Evolutionary conservation across 352 stramenopile genomes (phyloP).

Genomic region (Phytophthora aleatoria): DNA sequence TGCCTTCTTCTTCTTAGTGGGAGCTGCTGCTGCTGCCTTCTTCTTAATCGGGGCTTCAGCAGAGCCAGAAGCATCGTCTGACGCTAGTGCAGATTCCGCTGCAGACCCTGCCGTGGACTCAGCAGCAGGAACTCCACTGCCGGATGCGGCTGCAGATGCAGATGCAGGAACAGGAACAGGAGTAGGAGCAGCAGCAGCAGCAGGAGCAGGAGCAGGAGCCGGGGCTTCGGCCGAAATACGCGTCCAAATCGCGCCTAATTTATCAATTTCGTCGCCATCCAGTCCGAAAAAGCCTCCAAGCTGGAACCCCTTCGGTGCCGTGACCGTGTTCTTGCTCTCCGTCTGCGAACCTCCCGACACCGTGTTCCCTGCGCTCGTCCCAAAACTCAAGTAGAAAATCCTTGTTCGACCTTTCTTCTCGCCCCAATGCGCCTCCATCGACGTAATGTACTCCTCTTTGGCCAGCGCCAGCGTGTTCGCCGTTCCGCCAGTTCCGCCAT

Average conservation of each 20-base stretch:
- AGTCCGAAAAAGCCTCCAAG: slow-evolving; percentile 33
- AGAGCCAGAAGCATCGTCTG: neutral
- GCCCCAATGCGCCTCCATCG: slow-evolving; percentile 36
- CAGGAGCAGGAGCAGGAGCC: slow-evolving; percentile 1
- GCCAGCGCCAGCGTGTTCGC: slow-evolving; percentile 14
- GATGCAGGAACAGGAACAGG: no score
- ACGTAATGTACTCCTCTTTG: slow-evolving; percentile 20
- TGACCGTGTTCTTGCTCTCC: slow-evolving; percentile 22
- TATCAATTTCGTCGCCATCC: slow-evolving; percentile 25
- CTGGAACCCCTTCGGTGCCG: slow-evolving; percentile 31
- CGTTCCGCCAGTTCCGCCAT: slow-evolving; percentile 24
- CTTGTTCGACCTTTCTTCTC: slow-evolving; percentile 20
- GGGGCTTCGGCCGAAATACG: slow-evolving; percentile 20
- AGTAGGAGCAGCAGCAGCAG: neutral
- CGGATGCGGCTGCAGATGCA: slow-evolving; percentile 6
- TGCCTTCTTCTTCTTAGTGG: neutral
- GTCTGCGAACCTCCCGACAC: slow-evolving; percentile 21
- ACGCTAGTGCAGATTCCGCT: neutral
- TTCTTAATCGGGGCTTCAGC: neutral
- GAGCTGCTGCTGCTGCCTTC: neutral
- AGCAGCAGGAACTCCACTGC: slow-evolving; percentile 7
- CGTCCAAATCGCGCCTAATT: slow-evolving; percentile 32
- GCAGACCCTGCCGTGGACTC: neutral
- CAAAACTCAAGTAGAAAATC: slow-evolving; percentile 30
- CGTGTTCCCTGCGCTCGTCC: slow-evolving; percentile 24